A percentile compares a stretch with the other conserved stretches of the same genome.
These are phyloP conservation scores for Neurospora sp. DNA, from an alignment of 495 filamentous ascomycete species.

Conservation along the genomic window DNA sequence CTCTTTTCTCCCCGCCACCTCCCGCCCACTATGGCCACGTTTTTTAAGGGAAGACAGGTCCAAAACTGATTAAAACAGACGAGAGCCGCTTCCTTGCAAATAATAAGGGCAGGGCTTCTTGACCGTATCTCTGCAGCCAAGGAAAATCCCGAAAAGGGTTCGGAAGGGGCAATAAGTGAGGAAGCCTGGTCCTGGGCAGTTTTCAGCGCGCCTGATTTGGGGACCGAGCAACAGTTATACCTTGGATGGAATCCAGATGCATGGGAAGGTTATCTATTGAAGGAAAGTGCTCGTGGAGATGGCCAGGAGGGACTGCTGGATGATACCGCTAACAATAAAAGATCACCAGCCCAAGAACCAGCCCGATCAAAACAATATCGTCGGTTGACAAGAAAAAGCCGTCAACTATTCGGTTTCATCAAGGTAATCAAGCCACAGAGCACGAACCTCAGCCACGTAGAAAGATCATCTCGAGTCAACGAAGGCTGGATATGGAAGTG, in stretches of 20 bases:
- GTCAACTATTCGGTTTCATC: too few species aligned
- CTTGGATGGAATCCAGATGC: neutral
- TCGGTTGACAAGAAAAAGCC: neutral
- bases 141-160: neutral
- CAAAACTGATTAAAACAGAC: neutral
- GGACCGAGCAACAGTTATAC: too few species aligned
- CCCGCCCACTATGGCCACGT: neutral
- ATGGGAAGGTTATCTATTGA: neutral
- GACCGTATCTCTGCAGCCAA: neutral
- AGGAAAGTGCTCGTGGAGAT: neutral
- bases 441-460: neutral
- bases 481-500: neutral
- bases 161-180: neutral
- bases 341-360: neutral
- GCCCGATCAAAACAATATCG: neutral
- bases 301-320: neutral
- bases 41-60: neutral
- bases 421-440: neutral
- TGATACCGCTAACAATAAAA: neutral
- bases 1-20: neutral
- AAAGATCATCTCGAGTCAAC: neutral
- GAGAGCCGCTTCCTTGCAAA: neutral
- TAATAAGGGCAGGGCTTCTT: neutral
- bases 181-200: neutral
- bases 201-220: neutral